Evolutionary conservation across 1,139 yeast genomes (phyloP).

Genomic region (Lizanozyma gosingica): DNA sequence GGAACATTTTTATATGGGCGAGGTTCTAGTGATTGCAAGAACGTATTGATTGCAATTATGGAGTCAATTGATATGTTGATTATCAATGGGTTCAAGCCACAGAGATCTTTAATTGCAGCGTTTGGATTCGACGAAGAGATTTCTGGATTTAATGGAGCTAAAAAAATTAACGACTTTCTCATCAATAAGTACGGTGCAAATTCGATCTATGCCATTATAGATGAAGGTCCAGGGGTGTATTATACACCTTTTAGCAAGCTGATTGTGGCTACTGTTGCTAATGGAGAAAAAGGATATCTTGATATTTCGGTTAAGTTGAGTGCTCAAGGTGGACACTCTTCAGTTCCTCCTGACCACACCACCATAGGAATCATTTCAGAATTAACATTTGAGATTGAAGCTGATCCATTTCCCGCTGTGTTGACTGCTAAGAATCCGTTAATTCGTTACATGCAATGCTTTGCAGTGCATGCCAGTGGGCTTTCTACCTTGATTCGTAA

Average conservation of each 20-base stretch:
- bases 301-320: conserved; percentile 39
- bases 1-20: conserved; percentile 53
- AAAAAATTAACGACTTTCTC: conserved; percentile 29
- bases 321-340: conserved; percentile 68
- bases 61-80: conserved; percentile 45
- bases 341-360: conserved; percentile 65
- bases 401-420: conserved; percentile 34
- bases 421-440: conserved; percentile 44
- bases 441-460: conserved; percentile 35
- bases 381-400: conserved; percentile 41
- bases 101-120: conserved; percentile 48
- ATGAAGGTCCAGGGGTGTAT: conserved; percentile 44
- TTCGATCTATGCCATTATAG: conserved; percentile 48
- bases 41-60: conserved; percentile 44
- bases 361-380: conserved; percentile 63
- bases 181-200: conserved; percentile 45
- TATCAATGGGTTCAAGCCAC: conserved; percentile 40
- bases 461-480: conserved; percentile 27
- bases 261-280: conserved; percentile 23
- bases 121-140: conserved; percentile 73
- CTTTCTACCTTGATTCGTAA: conserved; percentile 5
- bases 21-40: conserved; percentile 60
- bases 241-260: conserved; percentile 19
- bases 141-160: conserved; percentile 53
- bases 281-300: conserved; percentile 60